Evolutionary conservation across 1,284 basidiomycete genomes (phyloP), one percentile per base, ranked within the genome.

Genomic region (Waitea zeae): DNA sequence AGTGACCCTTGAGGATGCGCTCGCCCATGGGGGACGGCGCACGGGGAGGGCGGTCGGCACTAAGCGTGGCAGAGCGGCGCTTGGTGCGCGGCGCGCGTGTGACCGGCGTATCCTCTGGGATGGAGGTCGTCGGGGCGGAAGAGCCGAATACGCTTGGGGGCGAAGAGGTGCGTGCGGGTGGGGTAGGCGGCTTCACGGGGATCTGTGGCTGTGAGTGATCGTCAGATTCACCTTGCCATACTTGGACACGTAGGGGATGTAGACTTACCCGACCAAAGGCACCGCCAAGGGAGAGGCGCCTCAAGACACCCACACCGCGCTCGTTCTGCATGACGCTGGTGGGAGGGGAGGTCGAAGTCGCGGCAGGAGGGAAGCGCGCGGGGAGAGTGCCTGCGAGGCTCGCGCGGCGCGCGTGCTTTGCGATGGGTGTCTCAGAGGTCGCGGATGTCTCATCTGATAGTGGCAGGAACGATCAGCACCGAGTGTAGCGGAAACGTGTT

Each of bases 21-120:
- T 83, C 79, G 41, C 79, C 80, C 80, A 83, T 83, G 3, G 80
- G 79, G 22, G 77, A 80, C n/a, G 79, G 79, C 3, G 75, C 77
- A 38, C 79, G 59, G 33, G 65, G 73, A 12, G 62, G 66, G 35
- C 62, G 15, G 9, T 7, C 29, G 29, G 29, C 18, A 12, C 14
- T 5, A 3, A 20, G 19, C 4, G 17, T 15, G 22, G 14, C 26
- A 9, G 22, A 26, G 13, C 22, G 19, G 17, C 28, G 20, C 35
- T 27, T 30, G 11, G 24, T 30, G 4, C 17, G 42, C 3, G 49
- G 33, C 13, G 54, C 48, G 4, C 64, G 64, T 14, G 52, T 41
- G 29, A 57, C 59, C 36, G 79, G 44, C n/a, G n/a, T n/a, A n/a
- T n/a, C n/a, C n/a, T n/a, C n/a, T n/a, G n/a, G n/a, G n/a, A n/a